Base-by-base conservation (phyloP, 1,284 basidiomycete species). In the Gastroboletus turbinatus region DNA sequence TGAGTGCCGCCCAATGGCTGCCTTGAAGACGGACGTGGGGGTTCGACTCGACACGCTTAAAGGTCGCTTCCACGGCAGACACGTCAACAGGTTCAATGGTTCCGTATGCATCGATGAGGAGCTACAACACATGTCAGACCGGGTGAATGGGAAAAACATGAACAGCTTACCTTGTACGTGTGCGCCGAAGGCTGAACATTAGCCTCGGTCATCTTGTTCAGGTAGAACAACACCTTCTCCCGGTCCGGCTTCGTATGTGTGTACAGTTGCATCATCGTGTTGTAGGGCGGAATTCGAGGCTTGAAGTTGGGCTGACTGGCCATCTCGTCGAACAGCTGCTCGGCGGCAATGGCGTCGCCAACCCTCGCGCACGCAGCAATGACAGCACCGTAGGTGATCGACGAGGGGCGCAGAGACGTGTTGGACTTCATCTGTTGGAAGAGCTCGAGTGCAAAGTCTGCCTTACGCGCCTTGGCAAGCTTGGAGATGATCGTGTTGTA, bases 251-350 rank as follows among this genome's bases (percentile, higher is more conserved):
- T 90, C 25, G 90, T 96, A 59, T 90, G 87, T 47, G 92, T 89
- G 76, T 94, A 97, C 69, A 96, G 83, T 74, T 99, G 97, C 83
- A 99, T 98, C 96, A 99, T 98, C 38, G 92, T 98, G 76, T 98
- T 99, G 79, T 85, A 94, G 6, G 96, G 96, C 23, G 97, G 96
- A 1, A 97, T 88, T 8, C 95, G 82, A 9, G 96, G 88, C 74
- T 82, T 88, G 80, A 95, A 98, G 63, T 87, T 86, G 29, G 75
- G 79, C 62, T 87, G 81, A 40, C 72, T 62, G 9, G 79, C 73
- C 96, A 99, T 99, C 75, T 96, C 94, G 52, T 78, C 72, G 74
- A 97, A 98, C 50, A 98, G 75, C 14, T 78, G 77, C 69, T 92
- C 91, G 1, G 97, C 97, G 1, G 87, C 87, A 19, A 81, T 77